Percentiles rank a stretch among this genome's conserved stretches.
These are phyloP conservation scores for Ascosphaera acerosa DNA, from an alignment of 2,329 filamentous ascomycete species.

Conservation along the genomic window DNA sequence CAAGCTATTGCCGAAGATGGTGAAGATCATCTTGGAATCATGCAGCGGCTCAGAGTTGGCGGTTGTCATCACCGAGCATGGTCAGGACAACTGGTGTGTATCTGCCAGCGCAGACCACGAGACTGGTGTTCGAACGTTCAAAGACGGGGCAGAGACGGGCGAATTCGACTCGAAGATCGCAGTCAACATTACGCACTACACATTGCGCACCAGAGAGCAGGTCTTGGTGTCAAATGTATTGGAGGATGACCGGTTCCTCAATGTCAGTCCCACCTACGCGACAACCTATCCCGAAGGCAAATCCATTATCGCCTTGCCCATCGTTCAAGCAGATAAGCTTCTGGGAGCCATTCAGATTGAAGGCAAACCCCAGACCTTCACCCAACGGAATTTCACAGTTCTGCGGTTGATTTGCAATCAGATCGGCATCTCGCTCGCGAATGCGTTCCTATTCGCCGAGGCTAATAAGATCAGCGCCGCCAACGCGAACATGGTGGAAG, in stretches of 20 bases:
- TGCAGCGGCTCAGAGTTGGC: conserved; percentile 34
- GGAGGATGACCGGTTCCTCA: conserved; percentile 39
- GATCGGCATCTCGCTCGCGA: conserved; percentile 37
- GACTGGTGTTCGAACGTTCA: conserved; percentile 26
- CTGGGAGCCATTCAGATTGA: conserved; percentile 37
- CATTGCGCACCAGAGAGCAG: conserved; percentile 35
- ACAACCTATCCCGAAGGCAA: conserved; percentile 29
- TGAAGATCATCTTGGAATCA: conserved; percentile 37
- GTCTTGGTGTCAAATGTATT: conserved; percentile 37
- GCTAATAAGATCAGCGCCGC: conserved; percentile 36
- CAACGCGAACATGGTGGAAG: conserved; percentile 39
- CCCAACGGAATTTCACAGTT: conserved; percentile 29
- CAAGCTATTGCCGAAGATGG: conserved; percentile 35
- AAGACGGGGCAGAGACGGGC: conserved; percentile 29
- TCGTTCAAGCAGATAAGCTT: conserved; percentile 32
- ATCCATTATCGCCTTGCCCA: conserved; percentile 36
- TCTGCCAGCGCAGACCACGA: conserved; percentile 35
- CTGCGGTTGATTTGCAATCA: conserved; percentile 35
- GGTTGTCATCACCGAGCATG: conserved; percentile 34
- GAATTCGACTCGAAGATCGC: conserved; percentile 33
- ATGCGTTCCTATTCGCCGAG: conserved; percentile 35
- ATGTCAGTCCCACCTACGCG: conserved; percentile 31
- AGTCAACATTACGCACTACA: conserved; percentile 35
- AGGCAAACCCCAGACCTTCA: conserved; percentile 37
- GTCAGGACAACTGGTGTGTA: conserved; percentile 32